Percentiles rank a stretch among this genome's conserved stretches.
Conservation (phyloP, 805 yeast species). For the Priceomyces fermenticarens region DNA sequence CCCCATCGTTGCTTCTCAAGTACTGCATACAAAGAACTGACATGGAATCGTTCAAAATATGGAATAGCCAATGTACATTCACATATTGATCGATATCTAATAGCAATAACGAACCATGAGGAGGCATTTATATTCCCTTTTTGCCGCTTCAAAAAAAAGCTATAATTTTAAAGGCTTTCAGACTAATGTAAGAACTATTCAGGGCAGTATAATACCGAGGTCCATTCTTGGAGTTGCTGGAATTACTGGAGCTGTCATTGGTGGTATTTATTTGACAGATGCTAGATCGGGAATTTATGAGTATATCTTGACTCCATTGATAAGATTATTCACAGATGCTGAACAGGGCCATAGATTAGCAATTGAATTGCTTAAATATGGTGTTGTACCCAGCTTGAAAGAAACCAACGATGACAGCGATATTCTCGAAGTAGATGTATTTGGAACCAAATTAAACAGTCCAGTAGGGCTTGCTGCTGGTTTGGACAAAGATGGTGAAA, state of each 20-base stretch:
- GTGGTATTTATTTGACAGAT: conserved; percentile 61
- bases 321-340: conserved; percentile 71
- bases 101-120: no score
- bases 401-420: conserved; percentile 44
- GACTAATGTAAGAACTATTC: conserved; percentile 2
- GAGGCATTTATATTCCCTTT: no score
- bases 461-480: conserved; percentile 97
- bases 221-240: conserved; percentile 13
- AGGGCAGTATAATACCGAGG: conserved; percentile 16
- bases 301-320: conserved; percentile 72
- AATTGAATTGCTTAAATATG: conserved; percentile 63
- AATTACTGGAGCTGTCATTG: conserved; percentile 25
- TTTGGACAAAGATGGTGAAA: conserved; percentile 90
- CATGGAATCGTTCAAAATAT: not conserved
- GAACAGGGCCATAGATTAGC: conserved; percentile 84
- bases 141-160: no score
- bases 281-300: conserved; percentile 83
- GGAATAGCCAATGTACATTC: no score
- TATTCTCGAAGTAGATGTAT: conserved; percentile 57
- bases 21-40: conserved; percentile 1
- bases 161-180: no score
- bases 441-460: conserved; percentile 62
- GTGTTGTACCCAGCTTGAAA: conserved; percentile 60
- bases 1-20: not conserved
- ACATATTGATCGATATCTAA: no score